Conservation (phyloP, 345 rosid species). For the Hibiscus trionum region DNA sequence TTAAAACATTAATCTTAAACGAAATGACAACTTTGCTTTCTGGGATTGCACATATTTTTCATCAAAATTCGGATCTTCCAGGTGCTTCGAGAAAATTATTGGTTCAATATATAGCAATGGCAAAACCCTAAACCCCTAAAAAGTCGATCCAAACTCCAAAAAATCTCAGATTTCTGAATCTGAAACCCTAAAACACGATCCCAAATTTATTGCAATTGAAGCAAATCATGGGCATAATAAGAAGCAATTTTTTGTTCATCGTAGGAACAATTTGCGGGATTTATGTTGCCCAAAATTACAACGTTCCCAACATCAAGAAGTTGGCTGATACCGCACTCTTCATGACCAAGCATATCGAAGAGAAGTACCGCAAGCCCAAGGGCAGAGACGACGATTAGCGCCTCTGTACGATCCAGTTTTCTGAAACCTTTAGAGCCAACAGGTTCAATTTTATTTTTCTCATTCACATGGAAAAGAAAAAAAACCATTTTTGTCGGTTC, state of each 20-base stretch:
- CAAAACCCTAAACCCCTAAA: not conserved
- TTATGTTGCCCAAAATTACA: conserved; percentile 82
- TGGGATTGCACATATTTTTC: not conserved
- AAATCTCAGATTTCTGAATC: not conserved
- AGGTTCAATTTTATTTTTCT: conserved; percentile 1
- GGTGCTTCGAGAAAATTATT: not conserved
- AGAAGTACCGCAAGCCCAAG: conserved; percentile 67
- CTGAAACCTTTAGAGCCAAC: not conserved
- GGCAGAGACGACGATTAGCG: conserved; percentile 29
- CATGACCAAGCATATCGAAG: conserved; percentile 49
- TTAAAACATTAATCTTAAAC: no score
- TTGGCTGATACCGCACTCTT: conserved; percentile 37
- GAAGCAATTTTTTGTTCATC: conserved; percentile 54
- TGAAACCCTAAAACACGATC: not conserved
- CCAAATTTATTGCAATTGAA: not conserved
- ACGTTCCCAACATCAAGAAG: conserved; percentile 73
- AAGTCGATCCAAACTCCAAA: not conserved
- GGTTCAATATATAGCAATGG: not conserved
- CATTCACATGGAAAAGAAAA: no score
- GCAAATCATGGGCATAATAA: conserved; percentile 58
- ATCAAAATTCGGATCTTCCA: not conserved
- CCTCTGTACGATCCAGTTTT: no score
- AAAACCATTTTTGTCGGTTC: no score
- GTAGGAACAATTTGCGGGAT: conserved; percentile 59
- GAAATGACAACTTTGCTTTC: no score